Percentiles rank a stretch among this genome's conserved stretches.
phyloP scores from a whole-genome alignment of 495 filamentous ascomycete species.

The Lentithecium fluviatile region DNA sequence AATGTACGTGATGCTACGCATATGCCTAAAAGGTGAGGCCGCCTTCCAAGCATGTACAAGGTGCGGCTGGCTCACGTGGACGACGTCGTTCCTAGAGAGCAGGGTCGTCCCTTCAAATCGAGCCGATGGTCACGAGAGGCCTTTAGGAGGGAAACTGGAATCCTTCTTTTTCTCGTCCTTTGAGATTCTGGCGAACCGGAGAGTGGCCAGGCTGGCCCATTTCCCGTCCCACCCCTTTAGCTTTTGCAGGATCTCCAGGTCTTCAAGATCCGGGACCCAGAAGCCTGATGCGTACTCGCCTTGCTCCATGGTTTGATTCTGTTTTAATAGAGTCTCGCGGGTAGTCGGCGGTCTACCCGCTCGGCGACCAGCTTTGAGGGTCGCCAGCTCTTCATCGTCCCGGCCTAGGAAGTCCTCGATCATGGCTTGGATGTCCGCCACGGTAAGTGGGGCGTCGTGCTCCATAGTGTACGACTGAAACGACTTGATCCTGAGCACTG shows the following conservation, averaged over 20 bases:
- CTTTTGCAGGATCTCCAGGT: conserved; percentile 53
- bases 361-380: conserved; percentile 71
- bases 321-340: conserved; percentile 71
- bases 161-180: conserved; percentile 35
- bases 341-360: conserved; percentile 77
- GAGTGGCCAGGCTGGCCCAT: conserved; percentile 57
- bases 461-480: conserved; percentile 66
- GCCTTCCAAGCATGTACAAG: too few species aligned
- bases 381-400: conserved; percentile 69
- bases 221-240: conserved; percentile 62
- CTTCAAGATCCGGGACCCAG: conserved; percentile 64
- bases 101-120: too few species aligned
- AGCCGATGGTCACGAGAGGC: conserved; percentile 18
- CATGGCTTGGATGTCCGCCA: conserved; percentile 58
- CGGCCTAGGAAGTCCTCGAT: conserved; percentile 72
- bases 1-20: too few species aligned
- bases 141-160: conserved; percentile 44
- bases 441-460: conserved; percentile 53
- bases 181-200: conserved; percentile 53
- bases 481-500: conserved; percentile 70
- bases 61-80: too few species aligned
- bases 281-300: conserved; percentile 84
- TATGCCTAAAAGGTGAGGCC: too few species aligned
- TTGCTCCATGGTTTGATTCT: conserved; percentile 66
- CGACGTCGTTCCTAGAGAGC: too few species aligned